Percentiles rank a stretch among this genome's conserved stretches.
Evolutionary conservation across 805 yeast species (phyloP).

Genomic region (Danielozyma ontarioensis): DNA sequence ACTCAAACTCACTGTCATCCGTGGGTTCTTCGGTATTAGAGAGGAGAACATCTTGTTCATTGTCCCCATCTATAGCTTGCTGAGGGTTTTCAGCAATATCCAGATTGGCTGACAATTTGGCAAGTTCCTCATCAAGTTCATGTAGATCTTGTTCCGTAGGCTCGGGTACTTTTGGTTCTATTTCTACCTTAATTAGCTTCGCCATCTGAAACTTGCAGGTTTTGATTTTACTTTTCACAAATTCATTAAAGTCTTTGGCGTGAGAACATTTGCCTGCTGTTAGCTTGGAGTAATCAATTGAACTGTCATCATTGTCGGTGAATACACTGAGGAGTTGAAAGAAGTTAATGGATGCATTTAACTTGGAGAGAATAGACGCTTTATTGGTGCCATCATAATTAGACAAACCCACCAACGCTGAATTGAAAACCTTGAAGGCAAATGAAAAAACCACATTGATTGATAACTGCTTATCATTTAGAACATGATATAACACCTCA

Average conservation of each 20-base stretch:
- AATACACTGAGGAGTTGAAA: constrained; percentile 41
- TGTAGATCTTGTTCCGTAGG: constrained; percentile 19
- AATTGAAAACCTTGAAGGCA: constrained; percentile 53
- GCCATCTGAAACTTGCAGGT: constrained; percentile 37
- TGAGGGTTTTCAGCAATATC: constrained; percentile 8
- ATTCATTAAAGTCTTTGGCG: constrained; percentile 48
- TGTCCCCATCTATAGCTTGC: too few species aligned
- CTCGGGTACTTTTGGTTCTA: constrained; percentile 11
- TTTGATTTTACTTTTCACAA: constrained; percentile 48
- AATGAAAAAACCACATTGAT: constrained; percentile 34
- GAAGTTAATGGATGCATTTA: constrained; percentile 53
- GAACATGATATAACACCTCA: constrained; percentile 40
- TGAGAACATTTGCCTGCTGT: constrained; percentile 64
- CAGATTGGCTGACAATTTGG: constrained; percentile 18
- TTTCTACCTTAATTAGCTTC: constrained; percentile 32
- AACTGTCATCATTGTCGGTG: constrained; percentile 17
- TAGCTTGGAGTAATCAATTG: constrained; percentile 36
- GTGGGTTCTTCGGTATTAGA: background rate
- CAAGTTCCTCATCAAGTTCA: constrained; percentile 23
- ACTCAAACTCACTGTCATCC: constrained; percentile 4
- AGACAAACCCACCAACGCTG: constrained; percentile 31
- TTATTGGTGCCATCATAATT: constrained; percentile 35
- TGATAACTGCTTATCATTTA: constrained; percentile 53
- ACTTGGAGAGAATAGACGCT: constrained; percentile 44
- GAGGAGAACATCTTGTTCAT: too few species aligned